phyloP scores from a whole-genome alignment of 73 alveolate genomes.

The Symbiodinium natans region DNA sequence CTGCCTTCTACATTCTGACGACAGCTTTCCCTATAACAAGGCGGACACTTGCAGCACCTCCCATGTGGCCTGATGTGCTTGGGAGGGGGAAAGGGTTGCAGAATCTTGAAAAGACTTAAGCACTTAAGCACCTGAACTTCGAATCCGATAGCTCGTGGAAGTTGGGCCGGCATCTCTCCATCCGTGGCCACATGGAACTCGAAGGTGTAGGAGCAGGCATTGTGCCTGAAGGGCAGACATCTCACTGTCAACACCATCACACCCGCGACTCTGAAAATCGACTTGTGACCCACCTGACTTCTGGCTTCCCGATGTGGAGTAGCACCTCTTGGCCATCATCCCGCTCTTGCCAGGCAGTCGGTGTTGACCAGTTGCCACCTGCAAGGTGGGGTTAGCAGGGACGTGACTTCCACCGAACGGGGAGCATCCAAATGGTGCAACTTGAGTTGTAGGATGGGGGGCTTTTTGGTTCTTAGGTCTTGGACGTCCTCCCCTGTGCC shows the following conservation, averaged over 20 bases:
- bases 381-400: too few relatives aligned
- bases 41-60: too few relatives aligned
- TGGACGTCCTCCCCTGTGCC: background rate
- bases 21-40: too few relatives aligned
- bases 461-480: background rate
- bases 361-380: conserved; percentile 90
- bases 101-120: too few relatives aligned
- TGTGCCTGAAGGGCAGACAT: conserved; percentile 44
- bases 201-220: conserved; percentile 21
- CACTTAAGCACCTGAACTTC: background rate
- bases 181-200: conserved; percentile 43
- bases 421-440: too few relatives aligned
- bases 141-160: background rate
- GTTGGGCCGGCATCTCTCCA: background rate
- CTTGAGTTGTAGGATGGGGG: background rate
- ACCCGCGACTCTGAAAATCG: too few relatives aligned
- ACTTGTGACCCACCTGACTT: conserved; percentile 31
- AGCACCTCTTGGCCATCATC: conserved; percentile 22
- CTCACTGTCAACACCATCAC: too few relatives aligned
- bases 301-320: conserved; percentile 43
- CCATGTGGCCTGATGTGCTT: too few relatives aligned
- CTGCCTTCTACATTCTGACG: too few relatives aligned
- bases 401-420: too few relatives aligned
- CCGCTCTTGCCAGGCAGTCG: conserved; percentile 77
- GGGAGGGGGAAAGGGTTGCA: too few relatives aligned